These are phyloP conservation scores for Austroboletus niveus DNA, from an alignment of 1,284 basidiomycete species.

Conservation along the genomic window DNA sequence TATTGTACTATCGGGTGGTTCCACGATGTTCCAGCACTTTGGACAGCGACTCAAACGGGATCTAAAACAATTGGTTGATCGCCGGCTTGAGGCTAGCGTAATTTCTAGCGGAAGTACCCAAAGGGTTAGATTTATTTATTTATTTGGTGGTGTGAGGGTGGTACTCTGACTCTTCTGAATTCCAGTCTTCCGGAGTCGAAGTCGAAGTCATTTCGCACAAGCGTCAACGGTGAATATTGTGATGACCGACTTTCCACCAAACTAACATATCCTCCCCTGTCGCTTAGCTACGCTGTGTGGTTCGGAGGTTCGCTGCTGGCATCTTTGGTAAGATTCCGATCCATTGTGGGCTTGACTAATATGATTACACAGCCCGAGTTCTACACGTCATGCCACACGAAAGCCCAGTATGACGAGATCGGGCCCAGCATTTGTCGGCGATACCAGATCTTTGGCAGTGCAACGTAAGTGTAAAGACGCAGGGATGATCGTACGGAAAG, in stretches of 20 bases:
- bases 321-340: slow-evolving; percentile 59
- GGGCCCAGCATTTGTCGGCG: slow-evolving; percentile 94
- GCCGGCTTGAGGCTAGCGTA: slow-evolving; percentile 79
- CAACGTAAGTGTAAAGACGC: slow-evolving; percentile 47
- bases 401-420: slow-evolving; percentile 96
- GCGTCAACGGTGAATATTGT: slow-evolving; percentile 72
- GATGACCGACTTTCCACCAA: not conserved
- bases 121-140: slow-evolving; percentile 49
- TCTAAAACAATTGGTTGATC: slow-evolving; percentile 91
- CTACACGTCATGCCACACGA: slow-evolving; percentile 96
- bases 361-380: slow-evolving; percentile 77
- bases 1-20: slow-evolving; percentile 93
- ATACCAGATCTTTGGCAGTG: slow-evolving; percentile 93
- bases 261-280: slow-evolving; percentile 8
- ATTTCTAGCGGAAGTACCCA: slow-evolving; percentile 73
- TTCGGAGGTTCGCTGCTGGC: slow-evolving; percentile 95
- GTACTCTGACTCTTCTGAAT: slow-evolving; percentile 8
- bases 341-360: too few relatives aligned
- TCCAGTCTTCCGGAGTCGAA: slow-evolving; percentile 90
- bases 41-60: slow-evolving; percentile 94
- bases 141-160: not conserved
- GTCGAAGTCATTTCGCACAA: slow-evolving; percentile 99
- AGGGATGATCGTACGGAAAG: not conserved
- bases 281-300: slow-evolving; percentile 88
- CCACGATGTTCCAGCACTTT: slow-evolving; percentile 98